Evolutionary conservation across 352 stramenopile species (phyloP), one percentile per base, ranked within the genome.

Genomic region (Globisporangium echinulatum): DNA sequence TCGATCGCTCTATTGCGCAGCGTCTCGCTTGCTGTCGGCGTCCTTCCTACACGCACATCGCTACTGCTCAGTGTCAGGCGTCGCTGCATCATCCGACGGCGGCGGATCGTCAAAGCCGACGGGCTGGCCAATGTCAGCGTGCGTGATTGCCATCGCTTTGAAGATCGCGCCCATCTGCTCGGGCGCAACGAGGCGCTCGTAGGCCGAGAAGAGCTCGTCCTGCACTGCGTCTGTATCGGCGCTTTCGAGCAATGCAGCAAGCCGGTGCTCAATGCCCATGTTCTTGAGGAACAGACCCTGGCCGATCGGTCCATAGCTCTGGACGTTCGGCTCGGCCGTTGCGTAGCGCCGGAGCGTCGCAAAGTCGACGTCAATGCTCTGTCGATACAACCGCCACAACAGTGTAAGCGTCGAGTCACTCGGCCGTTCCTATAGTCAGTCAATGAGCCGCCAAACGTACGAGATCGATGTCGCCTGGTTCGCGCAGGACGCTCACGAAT

Each of bases 161-260:
- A 97, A 98, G 62, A 96, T 90, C 48, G 86, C 82, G 36, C 93
- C 94, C 91, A 98, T 98, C 59, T 98, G 87, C 38, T 97, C 90
- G 0, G 84, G 63, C 49, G 93, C 69, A 17, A 97, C 83, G 40
- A 99, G 84, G 37, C 93, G 90, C 67, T 98, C 90, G 59, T 97
- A 91, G 11, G 93, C 88, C 49, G 89, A 84, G 61, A 94, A 96
- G 15, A 98, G 66, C 49, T 96, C 79, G 46, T 97, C 81, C 68
- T 96, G 70, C 56, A 97, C 82, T 38, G 96, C 82, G 15, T 94
- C 82, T 51, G 69, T 77, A 61, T 79, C 72, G 53, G 85, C 83
- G 61, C 89, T 89, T 67, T 97, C 78, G 50, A 98, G 82, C 58
- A 97, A 72, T 63, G 86, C 83, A 17, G 90, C 87, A 8, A 98